A percentile compares a stretch with the other conserved stretches of the same genome.
Evolutionary conservation across 2,329 filamentous ascomycete species (phyloP).

Genomic region (Chaetomium strumarium): DNA sequence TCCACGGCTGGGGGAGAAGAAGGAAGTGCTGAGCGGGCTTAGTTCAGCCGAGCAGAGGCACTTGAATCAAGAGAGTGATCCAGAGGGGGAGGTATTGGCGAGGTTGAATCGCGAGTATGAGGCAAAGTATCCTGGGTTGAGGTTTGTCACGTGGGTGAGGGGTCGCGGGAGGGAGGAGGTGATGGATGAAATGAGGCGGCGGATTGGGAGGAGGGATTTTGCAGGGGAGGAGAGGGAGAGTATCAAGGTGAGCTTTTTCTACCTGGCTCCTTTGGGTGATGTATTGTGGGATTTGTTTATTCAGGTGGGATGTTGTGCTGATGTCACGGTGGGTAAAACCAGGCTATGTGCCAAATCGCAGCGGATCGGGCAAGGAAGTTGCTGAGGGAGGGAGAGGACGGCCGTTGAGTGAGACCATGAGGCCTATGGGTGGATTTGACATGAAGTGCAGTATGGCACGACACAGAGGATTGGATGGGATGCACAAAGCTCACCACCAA

Average conservation of each 20-base stretch:
- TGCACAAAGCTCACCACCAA: no score
- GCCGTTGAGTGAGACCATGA: background rate
- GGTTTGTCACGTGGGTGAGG: slow-evolving; percentile 91
- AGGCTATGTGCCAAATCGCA: slow-evolving; percentile 93
- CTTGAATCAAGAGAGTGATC: no score
- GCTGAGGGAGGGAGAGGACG: slow-evolving; percentile 15
- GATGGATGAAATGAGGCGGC: slow-evolving; percentile 72
- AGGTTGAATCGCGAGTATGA: slow-evolving; percentile 74
- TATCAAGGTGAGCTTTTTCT: slow-evolving; percentile 55
- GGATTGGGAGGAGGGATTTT: slow-evolving; percentile 65
- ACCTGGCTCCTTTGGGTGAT: slow-evolving; percentile 5
- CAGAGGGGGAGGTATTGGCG: slow-evolving; percentile 52
- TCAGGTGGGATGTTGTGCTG: slow-evolving; percentile 11
- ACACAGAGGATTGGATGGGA: no score
- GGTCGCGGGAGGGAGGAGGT: slow-evolving; percentile 67
- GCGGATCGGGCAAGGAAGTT: slow-evolving; percentile 69
- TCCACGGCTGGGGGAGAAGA: slow-evolving; percentile 75
- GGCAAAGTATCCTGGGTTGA: slow-evolving; percentile 68
- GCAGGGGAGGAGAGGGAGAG: slow-evolving; percentile 64
- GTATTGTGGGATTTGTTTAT: slow-evolving; percentile 1
- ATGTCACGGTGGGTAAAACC: slow-evolving; percentile 3
- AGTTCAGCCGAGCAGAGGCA: slow-evolving; percentile 78
- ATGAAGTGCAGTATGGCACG: no score
- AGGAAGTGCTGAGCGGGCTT: slow-evolving; percentile 62
- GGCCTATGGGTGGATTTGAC: background rate